A percentile compares a stretch with the other conserved stretches of the same genome.
Evolutionary conservation across 306 rosid species (phyloP).

Genomic region (Cyamopsis tetragonoloba): DNA sequence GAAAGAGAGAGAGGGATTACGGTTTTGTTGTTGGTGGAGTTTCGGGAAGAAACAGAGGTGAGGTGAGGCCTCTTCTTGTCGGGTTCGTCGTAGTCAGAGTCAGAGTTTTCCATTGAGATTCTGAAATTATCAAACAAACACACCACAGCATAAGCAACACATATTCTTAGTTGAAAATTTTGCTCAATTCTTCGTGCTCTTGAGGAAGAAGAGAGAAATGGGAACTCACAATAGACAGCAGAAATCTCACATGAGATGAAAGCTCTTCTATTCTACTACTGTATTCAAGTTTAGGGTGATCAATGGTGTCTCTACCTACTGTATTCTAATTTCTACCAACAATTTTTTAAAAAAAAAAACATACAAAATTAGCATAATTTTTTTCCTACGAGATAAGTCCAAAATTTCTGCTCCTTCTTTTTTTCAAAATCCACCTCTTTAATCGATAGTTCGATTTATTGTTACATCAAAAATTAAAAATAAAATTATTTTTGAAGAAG

Average conservation of each 20-base stretch:
- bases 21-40: constrained; percentile 46
- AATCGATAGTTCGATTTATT: no score
- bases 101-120: constrained; percentile 58
- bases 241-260: neutral
- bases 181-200: neutral
- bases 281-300: neutral
- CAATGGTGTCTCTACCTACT: no score
- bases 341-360: neutral
- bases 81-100: constrained; percentile 60
- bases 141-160: neutral
- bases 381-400: no score
- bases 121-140: constrained; percentile 17
- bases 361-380: neutral
- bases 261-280: neutral
- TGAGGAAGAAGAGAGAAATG: neutral
- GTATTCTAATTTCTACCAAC: no score
- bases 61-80: constrained; percentile 81
- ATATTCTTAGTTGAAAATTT: neutral
- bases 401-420: no score
- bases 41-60: constrained; percentile 50
- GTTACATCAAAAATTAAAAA: no score
- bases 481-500: no score
- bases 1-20: constrained; percentile 28
- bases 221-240: neutral
- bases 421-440: no score